Percentiles rank a stretch among this genome's conserved stretches.
These are phyloP conservation scores for Litchi chinensis DNA, from an alignment of 345 rosid species.

Conservation along the genomic window DNA sequence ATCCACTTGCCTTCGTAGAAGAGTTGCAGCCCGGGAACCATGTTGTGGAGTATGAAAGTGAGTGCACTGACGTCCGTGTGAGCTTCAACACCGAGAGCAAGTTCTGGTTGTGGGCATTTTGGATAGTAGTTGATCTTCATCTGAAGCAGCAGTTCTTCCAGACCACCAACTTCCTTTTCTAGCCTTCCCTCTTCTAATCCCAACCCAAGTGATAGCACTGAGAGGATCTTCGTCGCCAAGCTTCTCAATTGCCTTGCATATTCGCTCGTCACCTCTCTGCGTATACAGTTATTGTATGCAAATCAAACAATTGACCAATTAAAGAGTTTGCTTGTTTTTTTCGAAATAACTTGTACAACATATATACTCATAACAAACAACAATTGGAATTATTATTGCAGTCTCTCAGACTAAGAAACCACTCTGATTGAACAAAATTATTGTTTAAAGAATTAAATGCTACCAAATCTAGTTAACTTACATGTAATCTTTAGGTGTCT, in stretches of 20 bases:
- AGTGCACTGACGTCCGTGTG: constrained; percentile 92
- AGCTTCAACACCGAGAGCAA: constrained; percentile 97
- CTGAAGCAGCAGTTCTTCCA: constrained; percentile 82
- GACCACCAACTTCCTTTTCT: constrained; percentile 87
- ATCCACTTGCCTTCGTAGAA: constrained; percentile 83
- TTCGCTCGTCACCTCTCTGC: constrained; percentile 74
- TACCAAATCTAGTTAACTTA: constrained; percentile 31
- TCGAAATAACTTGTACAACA: no score
- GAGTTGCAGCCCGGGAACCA: constrained; percentile 95
- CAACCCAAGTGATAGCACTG: constrained; percentile 64
- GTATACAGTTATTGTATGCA: not conserved
- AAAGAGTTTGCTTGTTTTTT: not conserved
- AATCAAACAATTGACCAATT: no score
- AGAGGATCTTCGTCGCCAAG: constrained; percentile 63
- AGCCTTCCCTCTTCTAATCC: constrained; percentile 85
- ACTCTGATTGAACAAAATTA: not conserved
- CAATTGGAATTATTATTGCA: no score
- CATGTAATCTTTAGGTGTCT: constrained; percentile 73
- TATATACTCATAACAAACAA: no score
- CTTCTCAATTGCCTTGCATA: constrained; percentile 76
- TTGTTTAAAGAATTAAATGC: no score
- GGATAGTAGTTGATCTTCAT: constrained; percentile 97
- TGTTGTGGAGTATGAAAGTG: constrained; percentile 97
- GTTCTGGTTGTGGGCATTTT: constrained; percentile 93
- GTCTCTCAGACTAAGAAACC: no score